phyloP scores from a whole-genome alignment of 1,284 basidiomycete species.

The Trichosporon coremiiforme region DNA sequence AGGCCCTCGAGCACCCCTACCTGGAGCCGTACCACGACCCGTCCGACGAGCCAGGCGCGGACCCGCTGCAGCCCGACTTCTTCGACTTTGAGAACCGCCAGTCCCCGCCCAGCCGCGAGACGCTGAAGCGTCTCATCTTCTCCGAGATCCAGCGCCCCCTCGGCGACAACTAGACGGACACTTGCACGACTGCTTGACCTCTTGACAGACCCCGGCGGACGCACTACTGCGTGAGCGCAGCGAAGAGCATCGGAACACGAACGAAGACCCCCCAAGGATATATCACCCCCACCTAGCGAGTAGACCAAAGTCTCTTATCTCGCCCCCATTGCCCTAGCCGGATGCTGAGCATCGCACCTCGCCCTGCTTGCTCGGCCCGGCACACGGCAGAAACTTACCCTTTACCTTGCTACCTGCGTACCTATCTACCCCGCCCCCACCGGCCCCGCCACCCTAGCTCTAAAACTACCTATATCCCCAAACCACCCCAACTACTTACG shows the following conservation, averaged over 20 bases:
- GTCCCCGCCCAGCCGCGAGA: constrained; percentile 59
- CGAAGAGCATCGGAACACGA: neutral
- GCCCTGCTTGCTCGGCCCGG: no score
- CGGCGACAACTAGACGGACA: constrained; percentile 30
- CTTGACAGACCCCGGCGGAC: no score
- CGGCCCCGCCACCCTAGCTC: neutral
- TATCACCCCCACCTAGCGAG: neutral
- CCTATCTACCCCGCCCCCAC: neutral
- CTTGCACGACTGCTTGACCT: no score
- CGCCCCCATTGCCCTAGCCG: neutral
- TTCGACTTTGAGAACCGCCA: constrained; percentile 76
- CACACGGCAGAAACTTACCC: neutral
- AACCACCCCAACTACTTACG: constrained; percentile 11
- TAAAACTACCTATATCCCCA: no score
- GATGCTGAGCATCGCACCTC: neutral
- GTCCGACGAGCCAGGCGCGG: constrained; percentile 79
- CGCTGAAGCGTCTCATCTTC: constrained; percentile 59
- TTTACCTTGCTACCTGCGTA: neutral
- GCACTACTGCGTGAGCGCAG: no score
- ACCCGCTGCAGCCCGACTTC: constrained; percentile 78
- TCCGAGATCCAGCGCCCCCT: constrained; percentile 55
- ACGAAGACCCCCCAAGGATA: neutral
- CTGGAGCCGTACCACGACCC: constrained; percentile 89
- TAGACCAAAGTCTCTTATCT: neutral
- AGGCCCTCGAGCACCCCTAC: constrained; percentile 90